Conservation (phyloP, 768 basidiomycete species). For the Grammothele lineata region DNA sequence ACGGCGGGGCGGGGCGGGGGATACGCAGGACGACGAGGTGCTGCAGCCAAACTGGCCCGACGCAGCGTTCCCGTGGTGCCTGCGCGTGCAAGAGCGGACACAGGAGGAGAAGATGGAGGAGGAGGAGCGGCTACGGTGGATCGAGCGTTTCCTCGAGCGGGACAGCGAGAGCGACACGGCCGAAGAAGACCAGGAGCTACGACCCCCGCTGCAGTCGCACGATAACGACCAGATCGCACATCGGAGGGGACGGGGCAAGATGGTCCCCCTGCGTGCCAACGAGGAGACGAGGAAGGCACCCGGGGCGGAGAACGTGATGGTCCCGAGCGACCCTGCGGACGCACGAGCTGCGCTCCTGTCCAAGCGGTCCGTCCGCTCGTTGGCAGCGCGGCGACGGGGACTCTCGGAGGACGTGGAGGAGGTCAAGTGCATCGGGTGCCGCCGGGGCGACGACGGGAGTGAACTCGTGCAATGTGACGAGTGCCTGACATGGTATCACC, state of each 20-base stretch:
- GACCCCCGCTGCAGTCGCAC: slow-evolving; percentile 27
- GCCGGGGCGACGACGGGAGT: slow-evolving; percentile 64
- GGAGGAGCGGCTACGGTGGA: slow-evolving; percentile 57
- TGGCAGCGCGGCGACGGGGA: slow-evolving; percentile 44
- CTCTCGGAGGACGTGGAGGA: slow-evolving; percentile 41
- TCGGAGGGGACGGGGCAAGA: slow-evolving; percentile 53
- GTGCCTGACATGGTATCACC: slow-evolving; percentile 80
- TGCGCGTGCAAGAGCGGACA: slow-evolving; percentile 51
- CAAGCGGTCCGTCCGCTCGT: slow-evolving; percentile 61
- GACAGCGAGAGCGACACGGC: slow-evolving; percentile 55
- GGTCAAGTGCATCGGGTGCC: slow-evolving; percentile 56
- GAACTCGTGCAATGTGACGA: slow-evolving; percentile 79
- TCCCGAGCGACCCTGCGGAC: slow-evolving; percentile 70
- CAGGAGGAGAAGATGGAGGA: slow-evolving; percentile 50
- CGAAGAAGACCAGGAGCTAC: slow-evolving; percentile 30
- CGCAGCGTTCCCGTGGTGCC: slow-evolving; percentile 71
- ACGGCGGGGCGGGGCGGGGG: background rate
- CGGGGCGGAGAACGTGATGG: slow-evolving; percentile 28
- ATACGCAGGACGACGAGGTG: slow-evolving; percentile 21
- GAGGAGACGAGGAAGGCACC: slow-evolving; percentile 22
- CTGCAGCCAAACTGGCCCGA: slow-evolving; percentile 76
- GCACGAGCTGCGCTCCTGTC: slow-evolving; percentile 70
- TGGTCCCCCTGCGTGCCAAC: slow-evolving; percentile 48
- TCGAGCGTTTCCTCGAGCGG: slow-evolving; percentile 69
- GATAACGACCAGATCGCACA: slow-evolving; percentile 24